Evolutionary conservation across 495 filamentous ascomycete species (phyloP), one percentile per base, ranked within the genome.

Genomic region (Immersiella caudata): DNA sequence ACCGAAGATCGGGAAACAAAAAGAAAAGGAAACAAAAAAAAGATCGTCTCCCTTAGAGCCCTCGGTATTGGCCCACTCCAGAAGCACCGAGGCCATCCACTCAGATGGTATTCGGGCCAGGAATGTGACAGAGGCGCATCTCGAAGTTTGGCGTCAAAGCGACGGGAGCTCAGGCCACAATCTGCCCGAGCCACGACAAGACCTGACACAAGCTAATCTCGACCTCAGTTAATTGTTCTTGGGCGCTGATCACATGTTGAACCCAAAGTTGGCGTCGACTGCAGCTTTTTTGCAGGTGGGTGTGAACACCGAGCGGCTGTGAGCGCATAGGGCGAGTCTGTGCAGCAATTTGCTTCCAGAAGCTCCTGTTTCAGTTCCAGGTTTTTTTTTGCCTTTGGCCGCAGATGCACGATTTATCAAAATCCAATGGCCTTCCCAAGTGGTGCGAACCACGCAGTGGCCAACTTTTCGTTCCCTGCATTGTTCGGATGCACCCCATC

Each of bases 401-500:
- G 5, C 40, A 46, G 16, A 46, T 46, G 40, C 40, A 46, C 16
- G 40, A 46, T 46, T n/a, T 6, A 46, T 46, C 40, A 46, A 4
- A 46, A 18, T 46, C 40, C 40, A 26, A 55, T 55, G 21, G 52
- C 52, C 52, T 26, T 55, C 21, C 9, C 52, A 11, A 55, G 25
- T n/a, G 52, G 52, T 24, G 20, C 52, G 22, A 4, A 55, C 52
- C 52, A 55, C 8, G 24, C 18, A 60, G 33, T 18, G 11, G 27
- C 24, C 56, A 60, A 27, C 57, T 52, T 29, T 60, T 33, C 0
- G 14, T 65, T 24, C 54, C 52, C 52, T 24, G 21, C 52, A 55
- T 55, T 55, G n/a, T 81, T 84, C 0, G 81, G 82, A 67, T 84
- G 82, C 12, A 83, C 78, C 7, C 82, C 80, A 67, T 84, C 82